These are phyloP conservation scores for Entomophthora muscae DNA, from an alignment of 371 early-diverging fungal genomes.

Conservation along the genomic window DNA sequence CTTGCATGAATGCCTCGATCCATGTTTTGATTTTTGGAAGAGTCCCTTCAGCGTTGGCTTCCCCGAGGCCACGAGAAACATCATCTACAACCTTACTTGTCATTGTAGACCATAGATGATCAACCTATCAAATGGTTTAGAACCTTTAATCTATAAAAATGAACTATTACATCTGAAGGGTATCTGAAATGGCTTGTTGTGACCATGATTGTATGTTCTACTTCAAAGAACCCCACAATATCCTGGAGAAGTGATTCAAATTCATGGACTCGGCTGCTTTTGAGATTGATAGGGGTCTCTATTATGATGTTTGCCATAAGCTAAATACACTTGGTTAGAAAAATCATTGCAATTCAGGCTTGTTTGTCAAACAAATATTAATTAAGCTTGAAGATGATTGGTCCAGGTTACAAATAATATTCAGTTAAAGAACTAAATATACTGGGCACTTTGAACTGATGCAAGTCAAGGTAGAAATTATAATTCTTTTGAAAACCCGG, in stretches of 20 bases:
- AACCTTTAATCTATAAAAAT: not conserved
- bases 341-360: too few relatives aligned
- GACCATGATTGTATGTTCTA: not conserved
- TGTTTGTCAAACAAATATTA: not conserved
- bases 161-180: not conserved
- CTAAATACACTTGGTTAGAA: too few relatives aligned
- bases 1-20: not conserved
- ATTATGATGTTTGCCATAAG: constrained; percentile 4
- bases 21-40: not conserved
- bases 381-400: too few relatives aligned
- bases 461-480: too few relatives aligned
- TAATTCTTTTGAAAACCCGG: too few relatives aligned
- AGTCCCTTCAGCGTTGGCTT: not conserved
- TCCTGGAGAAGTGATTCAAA: constrained; percentile 3
- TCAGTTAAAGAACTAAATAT: too few relatives aligned
- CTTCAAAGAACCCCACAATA: constrained; percentile 5
- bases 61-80: not conserved
- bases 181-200: not conserved
- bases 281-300: not conserved
- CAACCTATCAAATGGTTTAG: not conserved
- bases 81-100: not conserved
- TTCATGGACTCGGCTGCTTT: not conserved
- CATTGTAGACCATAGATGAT: not conserved
- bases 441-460: too few relatives aligned
- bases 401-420: too few relatives aligned